phyloP scores from a whole-genome alignment of 192 early-diverging fungal genomes.

The Pilobolus umbonatus region DNA sequence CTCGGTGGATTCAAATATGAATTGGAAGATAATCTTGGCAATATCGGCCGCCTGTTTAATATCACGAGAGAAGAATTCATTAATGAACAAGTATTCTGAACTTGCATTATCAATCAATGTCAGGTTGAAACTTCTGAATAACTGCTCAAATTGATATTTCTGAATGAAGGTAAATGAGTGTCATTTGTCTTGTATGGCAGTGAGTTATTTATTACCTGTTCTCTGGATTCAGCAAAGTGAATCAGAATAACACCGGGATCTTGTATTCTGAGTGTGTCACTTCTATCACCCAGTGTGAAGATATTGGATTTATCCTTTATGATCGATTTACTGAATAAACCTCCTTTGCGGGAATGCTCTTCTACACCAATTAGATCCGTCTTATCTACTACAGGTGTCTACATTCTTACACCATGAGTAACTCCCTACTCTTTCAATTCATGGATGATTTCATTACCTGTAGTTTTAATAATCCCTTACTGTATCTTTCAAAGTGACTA shows the following conservation, averaged over 20 bases:
- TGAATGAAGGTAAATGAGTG: slow-evolving; percentile 15
- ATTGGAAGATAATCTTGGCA: slow-evolving; percentile 68
- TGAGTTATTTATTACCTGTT: no score
- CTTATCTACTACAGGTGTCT: slow-evolving; percentile 75
- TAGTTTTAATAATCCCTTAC: slow-evolving; percentile 65
- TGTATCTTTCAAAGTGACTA: slow-evolving; percentile 89
- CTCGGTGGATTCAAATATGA: slow-evolving; percentile 84
- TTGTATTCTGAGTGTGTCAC: slow-evolving; percentile 64
- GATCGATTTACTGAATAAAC: slow-evolving; percentile 62
- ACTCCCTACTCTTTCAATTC: not conserved
- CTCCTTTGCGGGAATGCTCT: slow-evolving; percentile 62
- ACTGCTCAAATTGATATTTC: slow-evolving; percentile 82
- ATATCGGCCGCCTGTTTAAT: slow-evolving; percentile 57
- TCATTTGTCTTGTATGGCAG: no score
- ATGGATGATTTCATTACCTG: slow-evolving; percentile 44
- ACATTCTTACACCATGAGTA: not conserved
- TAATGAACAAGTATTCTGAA: slow-evolving; percentile 89
- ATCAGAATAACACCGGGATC: slow-evolving; percentile 86
- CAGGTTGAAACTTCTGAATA: slow-evolving; percentile 90
- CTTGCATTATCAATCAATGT: slow-evolving; percentile 92
- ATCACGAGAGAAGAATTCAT: slow-evolving; percentile 83
- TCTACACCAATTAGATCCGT: slow-evolving; percentile 83
- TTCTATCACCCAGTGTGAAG: slow-evolving; percentile 80
- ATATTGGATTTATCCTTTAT: slow-evolving; percentile 80
- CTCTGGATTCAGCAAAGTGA: slow-evolving; percentile 75